Conservation (phyloP, 2,329 filamentous ascomycete species). For the Diaporthe helianthi region DNA sequence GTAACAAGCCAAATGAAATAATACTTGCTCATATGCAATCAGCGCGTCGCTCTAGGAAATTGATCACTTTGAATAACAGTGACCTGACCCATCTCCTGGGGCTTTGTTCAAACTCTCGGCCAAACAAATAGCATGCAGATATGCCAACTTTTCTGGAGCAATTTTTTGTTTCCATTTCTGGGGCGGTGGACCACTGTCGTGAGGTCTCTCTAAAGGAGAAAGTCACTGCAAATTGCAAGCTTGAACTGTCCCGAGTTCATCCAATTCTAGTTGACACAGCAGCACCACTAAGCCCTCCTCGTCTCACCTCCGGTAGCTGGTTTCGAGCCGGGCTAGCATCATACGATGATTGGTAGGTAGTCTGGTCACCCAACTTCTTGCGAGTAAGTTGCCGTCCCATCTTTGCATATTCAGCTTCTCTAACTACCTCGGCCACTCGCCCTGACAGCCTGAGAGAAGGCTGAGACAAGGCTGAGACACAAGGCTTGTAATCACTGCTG, state of each 20-base stretch:
- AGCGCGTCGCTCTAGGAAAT: not conserved
- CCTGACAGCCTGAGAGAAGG: not conserved
- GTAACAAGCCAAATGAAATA: not conserved
- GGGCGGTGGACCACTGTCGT: not conserved
- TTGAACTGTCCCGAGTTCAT: conserved; percentile 14
- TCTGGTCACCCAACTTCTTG: not conserved
- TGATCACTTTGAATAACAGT: not conserved
- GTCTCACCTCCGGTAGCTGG: conserved; percentile 18
- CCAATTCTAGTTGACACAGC: not conserved
- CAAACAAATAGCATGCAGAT: not conserved
- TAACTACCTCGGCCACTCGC: conserved; percentile 10
- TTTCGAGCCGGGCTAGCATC: conserved; percentile 14
- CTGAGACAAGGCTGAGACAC: not conserved
- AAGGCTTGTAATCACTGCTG: not conserved
- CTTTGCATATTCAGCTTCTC: conserved; percentile 1
- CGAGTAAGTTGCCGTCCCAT: conserved; percentile 10
- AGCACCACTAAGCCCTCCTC: conserved; percentile 5
- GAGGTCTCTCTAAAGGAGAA: not conserved
- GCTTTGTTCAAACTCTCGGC: not conserved
- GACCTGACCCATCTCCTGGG: not conserved
- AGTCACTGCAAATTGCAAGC: conserved; percentile 3
- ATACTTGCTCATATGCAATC: not conserved
- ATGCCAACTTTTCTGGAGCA: too few relatives aligned
- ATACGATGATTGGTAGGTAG: conserved; percentile 15
- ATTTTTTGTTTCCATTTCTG: not conserved